These are phyloP conservation scores for Calamus simplicifolius DNA, from an alignment of 176 grass and related monocot genomes.

Conservation along the genomic window DNA sequence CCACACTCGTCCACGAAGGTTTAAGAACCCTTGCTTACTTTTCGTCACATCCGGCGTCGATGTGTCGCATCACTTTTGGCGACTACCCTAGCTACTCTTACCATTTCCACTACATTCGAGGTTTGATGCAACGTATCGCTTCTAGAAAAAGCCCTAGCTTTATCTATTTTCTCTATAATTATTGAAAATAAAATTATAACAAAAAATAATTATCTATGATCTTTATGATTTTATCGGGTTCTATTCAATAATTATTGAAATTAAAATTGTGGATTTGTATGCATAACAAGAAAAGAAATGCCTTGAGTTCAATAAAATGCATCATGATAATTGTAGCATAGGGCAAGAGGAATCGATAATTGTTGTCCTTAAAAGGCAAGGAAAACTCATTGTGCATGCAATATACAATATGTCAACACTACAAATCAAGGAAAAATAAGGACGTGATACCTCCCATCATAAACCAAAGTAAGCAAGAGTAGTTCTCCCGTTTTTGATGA, in stretches of 20 bases:
- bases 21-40: too few relatives aligned
- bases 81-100: too few relatives aligned
- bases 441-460: constrained; percentile 58
- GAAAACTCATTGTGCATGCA: background rate
- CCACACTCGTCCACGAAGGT: too few relatives aligned
- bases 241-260: background rate
- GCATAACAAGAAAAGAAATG: background rate
- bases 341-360: background rate
- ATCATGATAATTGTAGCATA: background rate
- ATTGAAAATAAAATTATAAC: too few relatives aligned
- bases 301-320: background rate
- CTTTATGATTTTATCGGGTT: too few relatives aligned
- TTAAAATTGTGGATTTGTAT: background rate
- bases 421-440: background rate
- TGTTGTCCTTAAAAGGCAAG: background rate
- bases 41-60: too few relatives aligned
- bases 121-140: too few relatives aligned
- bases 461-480: constrained; percentile 68
- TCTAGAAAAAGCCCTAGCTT: too few relatives aligned
- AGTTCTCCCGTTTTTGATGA: constrained; percentile 78
- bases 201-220: too few relatives aligned
- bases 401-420: background rate
- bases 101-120: too few relatives aligned
- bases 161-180: too few relatives aligned
- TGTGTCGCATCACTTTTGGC: too few relatives aligned